A percentile compares a stretch with the other conserved stretches of the same genome.
phyloP scores from a whole-genome alignment of 2,329 filamentous ascomycete species.

The Aspergillus sclerotialis region DNA sequence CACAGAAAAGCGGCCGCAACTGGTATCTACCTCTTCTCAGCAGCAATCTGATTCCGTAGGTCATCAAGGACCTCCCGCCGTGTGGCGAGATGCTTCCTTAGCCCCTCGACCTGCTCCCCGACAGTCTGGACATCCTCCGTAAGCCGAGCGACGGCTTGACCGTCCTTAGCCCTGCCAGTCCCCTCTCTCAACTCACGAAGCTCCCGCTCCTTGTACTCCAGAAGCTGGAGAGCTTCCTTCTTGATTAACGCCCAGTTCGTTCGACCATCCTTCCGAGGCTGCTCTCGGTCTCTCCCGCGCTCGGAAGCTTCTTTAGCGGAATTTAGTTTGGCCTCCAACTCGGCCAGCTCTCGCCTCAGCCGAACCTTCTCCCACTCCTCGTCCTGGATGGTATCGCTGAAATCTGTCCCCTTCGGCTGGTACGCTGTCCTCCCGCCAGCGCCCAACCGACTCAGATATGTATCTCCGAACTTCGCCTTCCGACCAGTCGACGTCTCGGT shows the following conservation, averaged over 20 bases:
- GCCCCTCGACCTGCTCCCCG: conserved; percentile 86
- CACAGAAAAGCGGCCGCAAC: conserved; percentile 6
- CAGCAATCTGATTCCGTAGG: conserved; percentile 74
- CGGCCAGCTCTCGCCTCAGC: conserved; percentile 82
- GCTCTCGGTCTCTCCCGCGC: conserved; percentile 48
- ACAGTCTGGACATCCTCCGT: conserved; percentile 82
- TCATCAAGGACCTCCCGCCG: conserved; percentile 70
- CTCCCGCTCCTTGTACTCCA: conserved; percentile 88
- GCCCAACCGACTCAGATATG: conserved; percentile 86
- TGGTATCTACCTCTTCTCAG: conserved; percentile 62
- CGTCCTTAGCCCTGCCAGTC: conserved; percentile 48
- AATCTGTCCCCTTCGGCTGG: conserved; percentile 81
- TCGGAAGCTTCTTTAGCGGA: conserved; percentile 70
- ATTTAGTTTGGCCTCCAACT: conserved; percentile 81
- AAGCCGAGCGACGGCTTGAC: conserved; percentile 67
- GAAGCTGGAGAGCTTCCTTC: conserved; percentile 82
- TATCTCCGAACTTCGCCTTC: conserved; percentile 96
- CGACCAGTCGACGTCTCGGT: conserved; percentile 76
- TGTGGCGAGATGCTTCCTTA: conserved; percentile 73
- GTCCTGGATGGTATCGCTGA: conserved; percentile 74
- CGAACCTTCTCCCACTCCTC: conserved; percentile 96
- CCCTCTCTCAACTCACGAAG: conserved; percentile 64
- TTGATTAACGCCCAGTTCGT: conserved; percentile 88
- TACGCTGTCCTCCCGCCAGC: conserved; percentile 68
- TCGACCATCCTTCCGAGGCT: conserved; percentile 56